Base-by-base conservation (phyloP, 2,329 filamentous ascomycete genomes). In the Didymella exigua region DNA sequence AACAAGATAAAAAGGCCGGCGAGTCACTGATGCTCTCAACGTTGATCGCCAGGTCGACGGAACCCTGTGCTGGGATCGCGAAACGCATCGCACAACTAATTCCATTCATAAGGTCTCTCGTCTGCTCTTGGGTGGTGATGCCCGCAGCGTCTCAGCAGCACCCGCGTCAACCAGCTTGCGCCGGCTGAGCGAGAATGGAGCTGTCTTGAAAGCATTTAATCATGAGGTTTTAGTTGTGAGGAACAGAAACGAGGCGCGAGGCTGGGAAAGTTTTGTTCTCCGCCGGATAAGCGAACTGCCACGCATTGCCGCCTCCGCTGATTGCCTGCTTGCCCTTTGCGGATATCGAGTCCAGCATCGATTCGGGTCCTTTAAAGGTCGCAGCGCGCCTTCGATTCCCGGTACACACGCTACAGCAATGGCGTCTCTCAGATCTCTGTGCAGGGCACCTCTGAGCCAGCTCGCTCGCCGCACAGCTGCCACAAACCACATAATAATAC, bases 221-320 rank as follows among this genome's bases (percentile, higher is more conserved):
- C 88, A 88, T 81, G 85, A 86, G 88, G 87, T 84, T 85, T 85
- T 91, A 91, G 88, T 91, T 90, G 86, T 83, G 76, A 85, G 77
- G 81, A 83, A 78, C 74, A 76, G 63, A 67, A 74, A 53, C 38
- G 26, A 43, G 43, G 18, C 31, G 41, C 44, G 59, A 58, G 53
- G 31, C 56, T 51, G 59, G 53, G 58, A 49, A 60, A 63, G 47
- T 57, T 49, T 54, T 59, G 34, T 45, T 24, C 14, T 38, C 36
- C 24, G 23, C 13, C 38, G 33, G 16, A 36, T 36, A 9, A 10
- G 33, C 33, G 16, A 19, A 49, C 41, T 58, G 46, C 52, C 41
- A 56, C 56, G 29, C 27, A 19, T 49, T 34, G 24, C 49, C 38
- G 60, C 47, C 49, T 19, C 18, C 16, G 33, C 26, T 58, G 18